These are phyloP conservation scores for Aplosporella prunicola DNA, from an alignment of 2,329 filamentous ascomycete genomes.

Conservation along the genomic window DNA sequence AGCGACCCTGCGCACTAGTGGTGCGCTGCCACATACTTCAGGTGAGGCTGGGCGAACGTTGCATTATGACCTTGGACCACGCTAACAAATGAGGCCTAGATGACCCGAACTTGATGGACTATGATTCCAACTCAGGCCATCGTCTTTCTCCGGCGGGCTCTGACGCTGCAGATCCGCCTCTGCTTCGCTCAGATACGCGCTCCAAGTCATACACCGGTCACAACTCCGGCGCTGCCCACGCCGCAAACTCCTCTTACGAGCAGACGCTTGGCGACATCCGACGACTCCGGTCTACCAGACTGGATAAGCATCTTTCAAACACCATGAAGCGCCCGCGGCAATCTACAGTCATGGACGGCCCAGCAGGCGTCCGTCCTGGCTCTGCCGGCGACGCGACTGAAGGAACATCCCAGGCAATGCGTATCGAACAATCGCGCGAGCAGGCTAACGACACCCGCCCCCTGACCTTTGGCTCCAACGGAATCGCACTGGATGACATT, in stretches of 20 bases:
- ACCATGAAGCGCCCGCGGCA: slow-evolving; percentile 84
- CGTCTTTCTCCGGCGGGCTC: slow-evolving; percentile 41
- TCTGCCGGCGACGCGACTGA: slow-evolving; percentile 49
- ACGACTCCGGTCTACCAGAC: slow-evolving; percentile 78
- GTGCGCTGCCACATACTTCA: slow-evolving; percentile 65
- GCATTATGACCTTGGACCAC: slow-evolving; percentile 7
- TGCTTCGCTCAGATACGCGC: slow-evolving; percentile 55
- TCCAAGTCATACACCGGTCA: slow-evolving; percentile 66
- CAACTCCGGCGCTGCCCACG: slow-evolving; percentile 44
- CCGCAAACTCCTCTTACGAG: slow-evolving; percentile 66
- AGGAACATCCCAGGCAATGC: slow-evolving; percentile 43
- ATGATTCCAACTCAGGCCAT: slow-evolving; percentile 58
- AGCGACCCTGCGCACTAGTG: slow-evolving; percentile 74
- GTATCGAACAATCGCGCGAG: slow-evolving; percentile 73
- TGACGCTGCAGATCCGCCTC: slow-evolving; percentile 37
- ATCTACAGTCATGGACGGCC: slow-evolving; percentile 85
- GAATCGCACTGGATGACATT: slow-evolving; percentile 86
- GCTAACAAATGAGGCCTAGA: slow-evolving; percentile 41
- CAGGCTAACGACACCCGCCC: slow-evolving; percentile 60
- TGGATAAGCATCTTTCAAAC: slow-evolving; percentile 89
- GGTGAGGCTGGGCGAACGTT: slow-evolving; percentile 33
- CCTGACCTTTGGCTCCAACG: slow-evolving; percentile 77
- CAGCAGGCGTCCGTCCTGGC: slow-evolving; percentile 63
- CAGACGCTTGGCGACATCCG: slow-evolving; percentile 94
- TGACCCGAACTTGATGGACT: slow-evolving; percentile 58